Base-by-base conservation (phyloP, 2,329 filamentous ascomycete species). In the Fusarium sulawesiense region DNA sequence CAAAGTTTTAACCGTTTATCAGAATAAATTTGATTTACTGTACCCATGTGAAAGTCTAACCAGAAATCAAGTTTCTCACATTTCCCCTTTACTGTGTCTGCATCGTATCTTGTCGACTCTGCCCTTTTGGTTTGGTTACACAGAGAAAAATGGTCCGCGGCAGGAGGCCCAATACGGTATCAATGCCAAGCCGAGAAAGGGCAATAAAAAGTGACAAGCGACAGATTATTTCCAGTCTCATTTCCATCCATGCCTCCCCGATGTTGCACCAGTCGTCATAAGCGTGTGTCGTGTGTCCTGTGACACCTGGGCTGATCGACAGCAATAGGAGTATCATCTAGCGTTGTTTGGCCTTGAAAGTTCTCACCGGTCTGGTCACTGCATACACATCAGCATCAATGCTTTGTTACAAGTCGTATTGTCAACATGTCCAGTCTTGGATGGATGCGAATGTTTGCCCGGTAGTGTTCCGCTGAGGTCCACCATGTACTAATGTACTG, bases 191-290 rank as follows among this genome's bases (percentile, higher is more conserved):
- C 46, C 7, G 48, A 29, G 21, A 50, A 50, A 21, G 12, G 53
- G 41, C 42, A 55, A 47, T 27, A 27, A 48, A 54, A 67, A 48
- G 53, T 65, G 49, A 51, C 53, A 55, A 65, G 42, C 53, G 56
- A 34, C 66, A 54, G 45, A 62, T 56, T 70, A 69, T 69, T 70
- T 54, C 66, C 66, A 69, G 53, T 48, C 42, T 62, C 62, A 70
- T 72, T 66, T 72, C 62, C 71, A 67, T 72, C 62, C 68, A 67
- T 64, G 46, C 46, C 41, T 56, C 60, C 41, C 64, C 48, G 49
- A 66, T 20, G 49, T 61, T 66, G 32, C 62, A 66, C 21, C 48
- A 61, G 49, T 64, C 53, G 60, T 59, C 47, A 64, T 64, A 42
- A 55, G 49, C 30, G 27, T 29, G 27, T 29, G 34, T 37, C 34